Percentiles rank a stretch among this genome's conserved stretches.
phyloP scores from a whole-genome alignment of 73 alveolate species.

The Paraurostyla sp. region DNA sequence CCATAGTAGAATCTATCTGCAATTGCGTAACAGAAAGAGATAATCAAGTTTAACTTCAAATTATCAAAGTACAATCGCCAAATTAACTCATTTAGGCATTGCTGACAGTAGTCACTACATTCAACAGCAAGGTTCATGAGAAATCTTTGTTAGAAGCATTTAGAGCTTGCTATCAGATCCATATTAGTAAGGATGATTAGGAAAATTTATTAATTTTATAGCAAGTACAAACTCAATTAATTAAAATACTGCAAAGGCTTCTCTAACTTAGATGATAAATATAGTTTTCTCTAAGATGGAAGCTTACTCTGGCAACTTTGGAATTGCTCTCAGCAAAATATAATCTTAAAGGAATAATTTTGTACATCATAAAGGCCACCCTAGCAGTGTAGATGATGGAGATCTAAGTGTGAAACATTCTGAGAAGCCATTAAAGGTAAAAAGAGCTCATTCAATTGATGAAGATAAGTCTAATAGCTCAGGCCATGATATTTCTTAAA shows the following conservation, averaged over 20 bases:
- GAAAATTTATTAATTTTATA: conserved; percentile 2
- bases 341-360: conserved; percentile 6
- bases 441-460: not conserved
- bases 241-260: conserved; percentile 78
- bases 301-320: conserved; percentile 67
- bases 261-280: conserved; percentile 80
- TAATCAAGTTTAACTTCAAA: conserved; percentile 79
- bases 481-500: not conserved
- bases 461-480: too few relatives aligned
- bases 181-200: conserved; percentile 61
- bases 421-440: conserved; percentile 45
- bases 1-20: conserved; percentile 85
- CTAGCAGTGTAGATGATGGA: conserved; percentile 3
- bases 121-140: conserved; percentile 81
- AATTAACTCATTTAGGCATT: conserved; percentile 33
- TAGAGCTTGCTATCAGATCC: conserved; percentile 85
- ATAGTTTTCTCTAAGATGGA: conserved; percentile 80
- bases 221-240: conserved; percentile 75
- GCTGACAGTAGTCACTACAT: conserved; percentile 75
- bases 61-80: conserved; percentile 66
- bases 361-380: conserved; percentile 11
- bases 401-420: conserved; percentile 37
- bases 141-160: conserved; percentile 77
- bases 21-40: conserved; percentile 81
- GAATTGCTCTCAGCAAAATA: conserved; percentile 21